Conservation (phyloP, 352 stramenopile genomes). For the Phytopythium boreale region DNA sequence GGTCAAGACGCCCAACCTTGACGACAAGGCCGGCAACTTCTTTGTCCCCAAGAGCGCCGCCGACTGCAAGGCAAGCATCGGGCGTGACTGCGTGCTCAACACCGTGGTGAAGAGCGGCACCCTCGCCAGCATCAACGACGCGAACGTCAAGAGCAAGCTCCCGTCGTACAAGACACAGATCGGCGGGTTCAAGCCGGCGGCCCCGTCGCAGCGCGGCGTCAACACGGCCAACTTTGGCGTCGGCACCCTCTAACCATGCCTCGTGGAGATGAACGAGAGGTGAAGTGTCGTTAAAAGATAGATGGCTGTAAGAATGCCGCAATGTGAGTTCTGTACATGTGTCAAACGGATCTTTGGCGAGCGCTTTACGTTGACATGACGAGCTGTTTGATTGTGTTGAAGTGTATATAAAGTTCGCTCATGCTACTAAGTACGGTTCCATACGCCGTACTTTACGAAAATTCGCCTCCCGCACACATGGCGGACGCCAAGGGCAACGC, state of each 20-base stretch:
- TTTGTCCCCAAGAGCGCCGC: constrained; percentile 6
- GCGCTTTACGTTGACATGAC: too few relatives aligned
- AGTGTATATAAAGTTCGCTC: background rate
- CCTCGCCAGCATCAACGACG: constrained; percentile 6
- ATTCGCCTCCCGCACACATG: too few relatives aligned
- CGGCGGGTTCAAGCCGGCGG: too few relatives aligned
- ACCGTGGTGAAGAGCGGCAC: constrained; percentile 7
- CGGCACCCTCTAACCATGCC: constrained; percentile 4
- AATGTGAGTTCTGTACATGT: too few relatives aligned
- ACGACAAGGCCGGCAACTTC: constrained; percentile 11
- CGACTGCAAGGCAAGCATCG: constrained; percentile 11
- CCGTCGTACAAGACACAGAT: constrained; percentile 14
- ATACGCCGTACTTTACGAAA: background rate
- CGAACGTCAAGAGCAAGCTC: constrained; percentile 6
- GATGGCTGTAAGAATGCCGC: too few relatives aligned
- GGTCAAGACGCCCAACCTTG: constrained; percentile 8
- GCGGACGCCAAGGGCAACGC: background rate
- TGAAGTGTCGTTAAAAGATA: background rate
- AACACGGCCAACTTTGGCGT: constrained; percentile 25
- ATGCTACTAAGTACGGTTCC: background rate
- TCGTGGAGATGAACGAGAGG: background rate
- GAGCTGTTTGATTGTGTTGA: too few relatives aligned
- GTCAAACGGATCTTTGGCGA: too few relatives aligned
- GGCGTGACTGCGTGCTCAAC: constrained; percentile 13
- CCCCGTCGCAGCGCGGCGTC: too few relatives aligned